phyloP scores from a whole-genome alignment of 1,284 basidiomycete species.

The Mycena sp. region DNA sequence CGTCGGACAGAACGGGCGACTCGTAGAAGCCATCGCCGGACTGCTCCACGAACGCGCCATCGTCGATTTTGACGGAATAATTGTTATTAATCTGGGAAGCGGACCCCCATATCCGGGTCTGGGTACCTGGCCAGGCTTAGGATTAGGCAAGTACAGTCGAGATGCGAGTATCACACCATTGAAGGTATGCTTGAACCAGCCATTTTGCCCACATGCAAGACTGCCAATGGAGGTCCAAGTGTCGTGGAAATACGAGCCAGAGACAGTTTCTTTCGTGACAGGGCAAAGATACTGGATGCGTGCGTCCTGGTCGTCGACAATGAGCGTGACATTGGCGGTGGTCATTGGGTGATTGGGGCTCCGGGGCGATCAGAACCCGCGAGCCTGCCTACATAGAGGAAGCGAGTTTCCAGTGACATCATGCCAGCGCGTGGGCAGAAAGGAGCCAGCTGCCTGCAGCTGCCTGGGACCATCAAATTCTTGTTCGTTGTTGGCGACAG shows the following conservation, averaged over 20 bases:
- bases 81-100: slow-evolving; percentile 34
- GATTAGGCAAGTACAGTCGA: background rate
- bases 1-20: slow-evolving; percentile 45
- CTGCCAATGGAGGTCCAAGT: slow-evolving; percentile 48
- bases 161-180: slow-evolving; percentile 37
- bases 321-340: no score
- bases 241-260: slow-evolving; percentile 47
- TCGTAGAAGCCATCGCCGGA: slow-evolving; percentile 41
- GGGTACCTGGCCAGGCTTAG: slow-evolving; percentile 39
- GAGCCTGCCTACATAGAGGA: no score
- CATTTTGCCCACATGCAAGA: slow-evolving; percentile 31
- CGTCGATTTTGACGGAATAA: slow-evolving; percentile 47
- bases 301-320: slow-evolving; percentile 50
- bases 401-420: slow-evolving; percentile 16
- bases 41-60: slow-evolving; percentile 39
- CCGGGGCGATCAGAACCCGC: no score
- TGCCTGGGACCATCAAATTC: background rate
- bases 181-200: slow-evolving; percentile 50
- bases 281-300: slow-evolving; percentile 48
- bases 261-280: slow-evolving; percentile 40
- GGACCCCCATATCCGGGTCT: slow-evolving; percentile 39
- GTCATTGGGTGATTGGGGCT: slow-evolving; percentile 16
- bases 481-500: no score
- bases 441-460: background rate
- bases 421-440: background rate